A percentile compares a stretch with the other conserved stretches of the same genome.
Evolutionary conservation across 1,284 basidiomycete species (phyloP).

Genomic region (Tilletiopsis washingtonensis): DNA sequence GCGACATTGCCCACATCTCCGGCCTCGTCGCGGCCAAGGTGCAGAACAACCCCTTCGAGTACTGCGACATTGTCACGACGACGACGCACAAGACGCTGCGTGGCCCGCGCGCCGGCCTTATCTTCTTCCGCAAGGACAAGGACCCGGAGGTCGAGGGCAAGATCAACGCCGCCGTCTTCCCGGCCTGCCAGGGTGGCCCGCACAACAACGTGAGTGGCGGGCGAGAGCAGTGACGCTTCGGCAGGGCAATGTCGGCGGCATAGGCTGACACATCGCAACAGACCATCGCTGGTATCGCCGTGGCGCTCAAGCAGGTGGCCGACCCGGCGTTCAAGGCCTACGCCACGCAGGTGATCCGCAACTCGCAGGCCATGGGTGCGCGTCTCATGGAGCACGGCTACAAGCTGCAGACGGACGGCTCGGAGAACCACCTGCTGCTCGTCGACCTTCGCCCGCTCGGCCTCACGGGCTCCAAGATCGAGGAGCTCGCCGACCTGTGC

Average conservation of each 20-base stretch:
- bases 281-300: conserved; percentile 91
- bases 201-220: conserved; percentile 77
- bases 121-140: conserved; percentile 97
- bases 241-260: too few species aligned
- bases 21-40: conserved; percentile 91
- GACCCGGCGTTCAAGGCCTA: conserved; percentile 87
- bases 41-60: conserved; percentile 86
- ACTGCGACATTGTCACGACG: conserved; percentile 69
- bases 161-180: conserved; percentile 98
- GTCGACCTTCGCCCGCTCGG: conserved; percentile 95
- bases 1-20: conserved; percentile 93
- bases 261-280: too few species aligned
- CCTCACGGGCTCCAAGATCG: conserved; percentile 92
- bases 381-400: conserved; percentile 50
- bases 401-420: conserved; percentile 92
- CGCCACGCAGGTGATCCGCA: conserved; percentile 82
- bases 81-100: conserved; percentile 93
- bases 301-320: conserved; percentile 85
- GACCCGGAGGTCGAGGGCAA: conserved; percentile 82
- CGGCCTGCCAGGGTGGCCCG: conserved; percentile 98
- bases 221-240: too few species aligned
- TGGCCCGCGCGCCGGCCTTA: conserved; percentile 92
- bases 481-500: conserved; percentile 94
- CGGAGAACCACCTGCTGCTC: conserved; percentile 94
- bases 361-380: conserved; percentile 42